Evolutionary conservation across 1,284 basidiomycete species (phyloP), one percentile per base, ranked within the genome.

Genomic region (Cystobasidium pallidum): DNA sequence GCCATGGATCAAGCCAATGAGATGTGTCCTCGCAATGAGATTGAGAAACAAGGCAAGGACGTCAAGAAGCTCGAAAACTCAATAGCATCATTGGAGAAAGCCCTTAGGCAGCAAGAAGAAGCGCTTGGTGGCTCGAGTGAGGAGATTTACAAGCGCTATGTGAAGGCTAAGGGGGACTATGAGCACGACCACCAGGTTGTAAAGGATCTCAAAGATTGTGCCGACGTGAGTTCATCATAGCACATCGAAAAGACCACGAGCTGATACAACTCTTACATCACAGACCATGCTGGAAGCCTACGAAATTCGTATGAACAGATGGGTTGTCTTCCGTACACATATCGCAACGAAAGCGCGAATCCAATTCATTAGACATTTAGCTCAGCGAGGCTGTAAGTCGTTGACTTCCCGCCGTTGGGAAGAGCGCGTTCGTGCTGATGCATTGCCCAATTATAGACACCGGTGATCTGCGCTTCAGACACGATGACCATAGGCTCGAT

Each of bases 301-400:
- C 57, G 80, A 84, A 19, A 78, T 84, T 15, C 91, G 94, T 28
- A 81, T 89, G 70, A 79, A 83, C 13, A 87, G 87, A 76, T 99
- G 95, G 95, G 86, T 89, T 71, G 87, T 89, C 65, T 94, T 96
- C 83, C 88, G 94, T 64, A 85, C 87, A 10, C 89, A 91, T 77
- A 93, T 94, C 74, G 89, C 92, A 11, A 83, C 92, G 28, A 88
- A 92, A 6, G 93, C 92, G 81, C 91, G 91, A 78, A 77, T 80
- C n/a, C 87, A 89, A 54, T 98, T 98, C 83, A 85, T 87, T 24
- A 87, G 86, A 78, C 88, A 95, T 80, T 87, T 97, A 21, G 87
- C 87, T 26, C 87, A 89, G 73, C 91, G 96, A 75, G 91, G 91
- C 13, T 93, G 68, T 71, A 57, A 24, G 67, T 21, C 21, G 24